These are phyloP conservation scores for Logfia minima DNA, from an alignment of 129 eudicot genomes.

Conservation along the genomic window DNA sequence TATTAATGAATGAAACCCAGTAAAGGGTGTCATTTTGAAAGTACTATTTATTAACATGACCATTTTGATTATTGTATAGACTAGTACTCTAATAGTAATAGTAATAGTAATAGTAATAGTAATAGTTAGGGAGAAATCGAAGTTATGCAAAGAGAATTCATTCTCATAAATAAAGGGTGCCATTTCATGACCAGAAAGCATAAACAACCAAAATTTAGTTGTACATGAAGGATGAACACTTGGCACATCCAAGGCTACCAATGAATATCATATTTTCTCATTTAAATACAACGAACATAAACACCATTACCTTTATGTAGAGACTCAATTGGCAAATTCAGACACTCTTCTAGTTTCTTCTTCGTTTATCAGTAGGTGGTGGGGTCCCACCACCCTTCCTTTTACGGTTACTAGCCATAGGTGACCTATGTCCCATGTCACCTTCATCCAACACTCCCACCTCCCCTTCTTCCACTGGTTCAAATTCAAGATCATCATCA, in stretches of 20 bases:
- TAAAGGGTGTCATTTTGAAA: too few relatives aligned
- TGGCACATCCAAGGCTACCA: constrained; percentile 22
- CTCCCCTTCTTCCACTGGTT: constrained; percentile 50
- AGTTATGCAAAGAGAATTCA: neutral
- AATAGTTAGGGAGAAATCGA: neutral
- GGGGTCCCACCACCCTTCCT: constrained; percentile 56
- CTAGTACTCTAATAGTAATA: too few relatives aligned
- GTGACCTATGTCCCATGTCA: constrained; percentile 32
- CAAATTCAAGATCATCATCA: constrained; percentile 28
- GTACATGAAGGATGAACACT: constrained; percentile 25
- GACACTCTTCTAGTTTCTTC: constrained; percentile 31
- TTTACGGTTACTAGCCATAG: constrained; percentile 48
- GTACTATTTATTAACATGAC: neutral
- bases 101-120: too few relatives aligned
- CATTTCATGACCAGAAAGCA: constrained; percentile 31
- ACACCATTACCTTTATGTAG: constrained; percentile 12
- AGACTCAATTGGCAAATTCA: neutral
- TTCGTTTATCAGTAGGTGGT: constrained; percentile 23
- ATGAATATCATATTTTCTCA: constrained; percentile 31
- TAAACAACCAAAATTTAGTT: constrained; percentile 33
- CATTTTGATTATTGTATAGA: neutral
- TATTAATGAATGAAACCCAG: neutral
- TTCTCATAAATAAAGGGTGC: constrained; percentile 26
- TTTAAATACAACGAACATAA: constrained; percentile 24
- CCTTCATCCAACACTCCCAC: constrained; percentile 34